Percentiles rank a stretch among this genome's conserved stretches.
Conservation (phyloP, 805 yeast genomes). For the Ogataea minuta region DNA sequence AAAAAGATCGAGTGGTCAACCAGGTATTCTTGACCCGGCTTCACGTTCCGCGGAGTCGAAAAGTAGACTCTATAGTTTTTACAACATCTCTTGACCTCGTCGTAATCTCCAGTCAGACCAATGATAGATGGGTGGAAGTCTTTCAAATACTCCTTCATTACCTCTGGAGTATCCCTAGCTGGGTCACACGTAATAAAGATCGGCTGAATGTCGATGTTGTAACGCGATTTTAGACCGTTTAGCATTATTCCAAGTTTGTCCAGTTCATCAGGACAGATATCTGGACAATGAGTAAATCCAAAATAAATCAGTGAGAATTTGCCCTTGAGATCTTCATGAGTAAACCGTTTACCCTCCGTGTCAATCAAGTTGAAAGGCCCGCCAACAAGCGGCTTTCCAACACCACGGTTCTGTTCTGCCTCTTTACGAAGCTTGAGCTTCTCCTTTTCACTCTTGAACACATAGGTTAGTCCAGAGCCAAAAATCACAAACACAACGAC, state of each 20-base stretch:
- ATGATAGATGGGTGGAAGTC: slow-evolving; percentile 90
- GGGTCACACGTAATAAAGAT: slow-evolving; percentile 97
- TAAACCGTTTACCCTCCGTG: slow-evolving; percentile 66
- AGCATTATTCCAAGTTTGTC: slow-evolving; percentile 82
- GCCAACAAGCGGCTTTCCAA: slow-evolving; percentile 91
- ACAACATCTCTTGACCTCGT: slow-evolving; percentile 78
- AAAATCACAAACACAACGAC: slow-evolving; percentile 60
- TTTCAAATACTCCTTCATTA: slow-evolving; percentile 72
- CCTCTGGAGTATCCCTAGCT: slow-evolving; percentile 86
- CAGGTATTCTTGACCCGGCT: slow-evolving; percentile 93
- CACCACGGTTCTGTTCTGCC: slow-evolving; percentile 81
- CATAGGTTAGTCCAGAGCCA: slow-evolving; percentile 70
- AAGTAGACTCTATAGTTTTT: slow-evolving; percentile 92
- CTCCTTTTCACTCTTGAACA: slow-evolving; percentile 74
- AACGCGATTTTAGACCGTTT: slow-evolving; percentile 52
- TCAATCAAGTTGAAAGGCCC: slow-evolving; percentile 81
- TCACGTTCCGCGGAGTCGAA: slow-evolving; percentile 92
- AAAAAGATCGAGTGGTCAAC: slow-evolving; percentile 98
- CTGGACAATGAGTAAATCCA: slow-evolving; percentile 98
- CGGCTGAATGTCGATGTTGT: slow-evolving; percentile 69
- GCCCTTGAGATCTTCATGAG: slow-evolving; percentile 72
- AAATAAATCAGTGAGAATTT: slow-evolving; percentile 86
- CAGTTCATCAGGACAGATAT: slow-evolving; percentile 96
- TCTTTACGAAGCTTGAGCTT: slow-evolving; percentile 70
- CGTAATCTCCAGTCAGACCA: slow-evolving; percentile 91